Base-by-base conservation (phyloP, 2,329 filamentous ascomycete species). In the Cordyceps cicadae region DNA sequence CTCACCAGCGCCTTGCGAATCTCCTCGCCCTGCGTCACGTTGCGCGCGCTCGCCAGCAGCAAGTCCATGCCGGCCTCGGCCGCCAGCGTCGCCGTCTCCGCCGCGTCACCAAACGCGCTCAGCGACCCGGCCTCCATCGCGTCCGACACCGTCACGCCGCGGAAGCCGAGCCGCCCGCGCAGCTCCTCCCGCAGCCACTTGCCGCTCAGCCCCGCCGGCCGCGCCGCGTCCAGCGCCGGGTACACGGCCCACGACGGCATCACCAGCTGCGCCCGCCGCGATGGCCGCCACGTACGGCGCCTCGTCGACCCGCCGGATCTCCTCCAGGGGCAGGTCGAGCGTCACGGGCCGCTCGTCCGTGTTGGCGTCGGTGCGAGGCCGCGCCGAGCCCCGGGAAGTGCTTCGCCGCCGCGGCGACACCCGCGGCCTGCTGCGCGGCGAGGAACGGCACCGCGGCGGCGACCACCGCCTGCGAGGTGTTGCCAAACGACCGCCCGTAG, bases 161-260 rank as follows among this genome's bases (percentile, higher is more conserved):
- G 19, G 41, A 65, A 66, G 5, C 63, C 58, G 12, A 66, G 49
- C n/a, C 61, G 60, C 4, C 61, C 61, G 41, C 65, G 64, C 34
- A 65, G 65, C 61, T 64, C 60, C 21, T 61, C 60, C 62, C 63
- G 54, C 24, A 65, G 54, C 63, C 64, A 66, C 34, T 57, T 62
- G 43, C 59, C 57, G 60, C 64, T 64, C 12, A 66, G 61, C 26
- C 65, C 65, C n/a, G 64, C 63, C 29, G 63, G 64, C 5, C 53
- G 32, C n/a, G 26, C 55, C n/a, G 26, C 55, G 54, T 66, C 64
- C 9, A 66, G 54, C 43, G 64, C 62, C 3, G 63, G 63, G 51
- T 66, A 66, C 17, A 65, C 54, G 52, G 64, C 64, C 63, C 64
- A 66, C 24, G 64, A 63, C 29, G 60, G 45, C 65, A 65, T 65